Evolutionary conservation across 352 stramenopile species (phyloP), one percentile per base, ranked within the genome.

Genomic region (Globisporangium paroecandrum): DNA sequence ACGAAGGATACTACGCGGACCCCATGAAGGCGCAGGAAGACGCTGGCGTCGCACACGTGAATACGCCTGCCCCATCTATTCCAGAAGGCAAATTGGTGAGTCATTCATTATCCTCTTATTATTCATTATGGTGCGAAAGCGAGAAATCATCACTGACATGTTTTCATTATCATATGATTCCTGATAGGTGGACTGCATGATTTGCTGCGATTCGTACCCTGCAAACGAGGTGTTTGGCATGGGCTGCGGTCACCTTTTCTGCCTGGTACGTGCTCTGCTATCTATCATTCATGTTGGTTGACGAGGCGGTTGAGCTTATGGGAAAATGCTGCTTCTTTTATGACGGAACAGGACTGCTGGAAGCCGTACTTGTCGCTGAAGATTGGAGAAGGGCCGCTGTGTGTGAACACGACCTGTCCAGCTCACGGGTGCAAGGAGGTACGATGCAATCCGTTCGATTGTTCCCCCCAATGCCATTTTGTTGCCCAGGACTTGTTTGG

Each of bases 161-260:
- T 34, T 58, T 8, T 10, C 27, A 15, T 58, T 36, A 38, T 36
- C 32, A 8, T 25, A 53, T 29, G 32, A 54, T 47, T 61, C 41
- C 18, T 51, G 43, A 24, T 59, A 94, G 85, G 68, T 91, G 56
- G 80, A 91, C 53, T 95, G 87, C 77, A 79, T 92, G 47, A 99
- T 99, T 77, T 99, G 97, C 80, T 98, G 90, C 77, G 92, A 98
- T 65, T 89, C 98, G 68, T 92, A 93, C 58, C 55, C 75, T 24
- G 54, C 78, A 12, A 79, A 72, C 22, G 77, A 94, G 49, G 72
- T 91, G 25, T 96, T 98, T 60, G 82, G 83, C 51, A 98, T 99
- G 88, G 91, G 94, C n/a, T 99, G 98, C 73, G 89, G 90, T 38
- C 98, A 99, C 71, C 85, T 96, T 65, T 99, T 99, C 79, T 99